phyloP scores from a whole-genome alignment of 345 rosid species.

The Salix koriyanagi region DNA sequence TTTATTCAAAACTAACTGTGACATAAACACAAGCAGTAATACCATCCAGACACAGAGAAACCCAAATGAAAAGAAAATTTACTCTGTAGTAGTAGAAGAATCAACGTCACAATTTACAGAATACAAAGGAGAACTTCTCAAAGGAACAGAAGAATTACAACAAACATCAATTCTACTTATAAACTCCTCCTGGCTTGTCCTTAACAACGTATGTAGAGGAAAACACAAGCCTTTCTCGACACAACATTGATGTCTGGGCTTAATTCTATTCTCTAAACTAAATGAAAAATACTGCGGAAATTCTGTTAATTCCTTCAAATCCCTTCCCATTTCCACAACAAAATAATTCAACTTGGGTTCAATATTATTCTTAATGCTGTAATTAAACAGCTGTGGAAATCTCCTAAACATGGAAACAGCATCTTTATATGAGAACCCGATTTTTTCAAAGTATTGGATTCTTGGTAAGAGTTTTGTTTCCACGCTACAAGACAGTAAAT shows the following conservation, averaged over 20 bases:
- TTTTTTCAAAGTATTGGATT: constrained; percentile 53
- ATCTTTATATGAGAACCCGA: constrained; percentile 60
- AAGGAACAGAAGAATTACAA: constrained; percentile 62
- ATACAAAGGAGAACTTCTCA: constrained; percentile 52
- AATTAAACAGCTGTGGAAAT: constrained; percentile 77
- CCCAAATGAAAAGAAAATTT: neutral
- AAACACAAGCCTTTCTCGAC: constrained; percentile 63
- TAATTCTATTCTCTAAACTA: constrained; percentile 80
- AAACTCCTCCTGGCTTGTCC: constrained; percentile 55
- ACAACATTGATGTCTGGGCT: constrained; percentile 73
- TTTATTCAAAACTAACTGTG: neutral
- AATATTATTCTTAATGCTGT: constrained; percentile 56
- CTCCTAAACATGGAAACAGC: constrained; percentile 60
- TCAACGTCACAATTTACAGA: constrained; percentile 36
- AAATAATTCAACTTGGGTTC: constrained; percentile 68
- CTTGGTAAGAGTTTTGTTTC: constrained; percentile 65
- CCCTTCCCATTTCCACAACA: constrained; percentile 80
- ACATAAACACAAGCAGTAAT: neutral
- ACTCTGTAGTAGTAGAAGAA: constrained; percentile 22
- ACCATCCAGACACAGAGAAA: neutral
- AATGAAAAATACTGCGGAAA: constrained; percentile 86
- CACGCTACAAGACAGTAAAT: constrained; percentile 76
- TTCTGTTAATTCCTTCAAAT: constrained; percentile 65
- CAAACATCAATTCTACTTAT: constrained; percentile 55
- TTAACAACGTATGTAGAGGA: constrained; percentile 58